Evolutionary conservation across 2,329 filamentous ascomycete species (phyloP).

Genomic region (Xylariomycetidae sp.): DNA sequence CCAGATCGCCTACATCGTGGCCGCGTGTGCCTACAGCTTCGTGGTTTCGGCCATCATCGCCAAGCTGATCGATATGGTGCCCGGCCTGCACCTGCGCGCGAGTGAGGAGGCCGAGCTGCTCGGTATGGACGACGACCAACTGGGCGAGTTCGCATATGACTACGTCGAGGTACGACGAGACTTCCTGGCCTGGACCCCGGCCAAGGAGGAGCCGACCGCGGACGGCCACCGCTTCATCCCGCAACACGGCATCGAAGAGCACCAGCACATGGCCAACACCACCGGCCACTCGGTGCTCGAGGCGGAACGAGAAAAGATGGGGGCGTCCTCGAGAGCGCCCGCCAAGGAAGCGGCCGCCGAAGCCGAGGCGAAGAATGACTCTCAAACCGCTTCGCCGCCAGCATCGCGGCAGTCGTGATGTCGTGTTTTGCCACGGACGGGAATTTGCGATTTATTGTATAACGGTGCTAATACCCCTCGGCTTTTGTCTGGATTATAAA

Average conservation of each 20-base stretch:
- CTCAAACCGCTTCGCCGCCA: slow-evolving; percentile 6
- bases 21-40: slow-evolving; percentile 63
- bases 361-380: slow-evolving; percentile 1
- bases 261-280: slow-evolving; percentile 59
- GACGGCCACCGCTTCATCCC: slow-evolving; percentile 55
- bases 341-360: slow-evolving; percentile 16
- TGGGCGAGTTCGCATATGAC: slow-evolving; percentile 85
- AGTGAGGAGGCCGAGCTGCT: slow-evolving; percentile 77
- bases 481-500: too few relatives aligned
- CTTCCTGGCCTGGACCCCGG: slow-evolving; percentile 82
- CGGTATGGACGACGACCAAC: slow-evolving; percentile 85
- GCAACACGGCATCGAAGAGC: slow-evolving; percentile 66
- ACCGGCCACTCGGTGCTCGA: slow-evolving; percentile 40
- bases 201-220: slow-evolving; percentile 57
- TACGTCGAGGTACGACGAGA: slow-evolving; percentile 85
- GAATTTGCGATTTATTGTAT: too few relatives aligned
- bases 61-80: slow-evolving; percentile 67
- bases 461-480: too few relatives aligned
- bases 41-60: slow-evolving; percentile 68
- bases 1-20: slow-evolving; percentile 70
- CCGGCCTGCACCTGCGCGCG: slow-evolving; percentile 72
- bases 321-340: slow-evolving; percentile 21
- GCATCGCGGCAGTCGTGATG: too few relatives aligned
- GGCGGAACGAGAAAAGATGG: slow-evolving; percentile 28
- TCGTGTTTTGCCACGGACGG: too few relatives aligned